Conservation (phyloP, 2,329 filamentous ascomycete species). For the Paecilomyces dactylethromorphus region DNA sequence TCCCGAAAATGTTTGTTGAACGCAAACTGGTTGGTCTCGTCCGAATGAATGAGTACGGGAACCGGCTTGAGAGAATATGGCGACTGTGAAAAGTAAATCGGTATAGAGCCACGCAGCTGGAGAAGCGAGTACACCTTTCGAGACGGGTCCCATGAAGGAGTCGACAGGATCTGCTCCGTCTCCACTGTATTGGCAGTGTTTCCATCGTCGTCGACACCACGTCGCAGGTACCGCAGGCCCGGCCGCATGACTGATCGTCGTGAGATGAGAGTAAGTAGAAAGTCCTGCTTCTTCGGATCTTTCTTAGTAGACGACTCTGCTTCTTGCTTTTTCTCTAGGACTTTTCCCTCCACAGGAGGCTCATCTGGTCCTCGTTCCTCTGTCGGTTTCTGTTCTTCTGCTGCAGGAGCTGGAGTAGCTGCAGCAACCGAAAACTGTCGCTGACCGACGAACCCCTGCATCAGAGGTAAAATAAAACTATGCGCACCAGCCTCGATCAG, state of each 20-base stretch:
- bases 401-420: too few species aligned
- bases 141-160: conserved; percentile 56
- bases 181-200: conserved; percentile 86
- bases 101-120: conserved; percentile 85
- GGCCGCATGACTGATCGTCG: conserved; percentile 78
- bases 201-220: conserved; percentile 85
- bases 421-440: conserved; percentile 66
- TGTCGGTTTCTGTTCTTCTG: conserved; percentile 9
- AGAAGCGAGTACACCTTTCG: conserved; percentile 72
- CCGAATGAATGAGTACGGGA: conserved; percentile 73
- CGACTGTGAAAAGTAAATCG: conserved; percentile 89
- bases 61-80: conserved; percentile 89
- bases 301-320: conserved; percentile 15
- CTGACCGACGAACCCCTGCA: conserved; percentile 94
- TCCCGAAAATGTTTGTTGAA: conserved; percentile 73
- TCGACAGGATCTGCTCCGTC: conserved; percentile 86
- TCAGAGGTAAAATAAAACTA: conserved; percentile 67
- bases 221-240: conserved; percentile 80
- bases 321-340: conserved; percentile 39
- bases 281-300: conserved; percentile 38
- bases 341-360: conserved; percentile 18
- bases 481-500: conserved; percentile 71
- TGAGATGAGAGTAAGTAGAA: conserved; percentile 86
- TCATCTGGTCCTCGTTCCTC: conserved; percentile 7
- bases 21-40: conserved; percentile 69